These are phyloP conservation scores for Lentinula detonsa DNA, from an alignment of 768 basidiomycete species.

Conservation along the genomic window DNA sequence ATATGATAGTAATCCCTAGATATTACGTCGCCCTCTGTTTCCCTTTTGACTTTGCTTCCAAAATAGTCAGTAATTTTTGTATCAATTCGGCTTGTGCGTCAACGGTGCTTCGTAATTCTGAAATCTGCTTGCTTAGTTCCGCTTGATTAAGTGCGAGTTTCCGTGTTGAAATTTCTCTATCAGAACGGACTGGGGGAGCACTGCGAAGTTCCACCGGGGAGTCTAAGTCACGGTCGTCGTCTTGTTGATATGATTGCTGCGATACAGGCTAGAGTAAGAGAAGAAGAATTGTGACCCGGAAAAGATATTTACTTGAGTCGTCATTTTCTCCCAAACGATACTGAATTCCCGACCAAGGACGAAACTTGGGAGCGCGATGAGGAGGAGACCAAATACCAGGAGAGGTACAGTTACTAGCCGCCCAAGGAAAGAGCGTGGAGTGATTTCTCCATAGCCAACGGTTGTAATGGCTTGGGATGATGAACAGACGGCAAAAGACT, in stretches of 20 bases:
- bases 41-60: conserved; percentile 16
- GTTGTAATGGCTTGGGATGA: conserved; percentile 71
- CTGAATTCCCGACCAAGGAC: conserved; percentile 92
- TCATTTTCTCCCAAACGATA: conserved; percentile 84
- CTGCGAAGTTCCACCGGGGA: conserved; percentile 5
- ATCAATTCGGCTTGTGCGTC: conserved; percentile 56
- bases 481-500: conserved; percentile 1
- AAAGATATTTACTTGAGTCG: conserved; percentile 37
- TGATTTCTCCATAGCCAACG: conserved; percentile 90
- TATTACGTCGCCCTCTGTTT: conserved; percentile 1
- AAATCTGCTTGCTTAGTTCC: conserved; percentile 60
- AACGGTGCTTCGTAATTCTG: conserved; percentile 47
- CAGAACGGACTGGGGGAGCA: background rate
- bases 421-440: conserved; percentile 83
- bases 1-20: background rate
- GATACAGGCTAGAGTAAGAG: background rate
- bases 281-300: background rate
- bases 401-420: conserved; percentile 82
- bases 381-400: conserved; percentile 78
- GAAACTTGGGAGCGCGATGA: conserved; percentile 89
- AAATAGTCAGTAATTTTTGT: conserved; percentile 23
- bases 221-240: conserved; percentile 6
- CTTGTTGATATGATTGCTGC: background rate
- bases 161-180: conserved; percentile 45
- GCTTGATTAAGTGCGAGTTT: conserved; percentile 64